Base-by-base conservation (phyloP, 306 rosid species). In the Trifolium fragiferum region DNA sequence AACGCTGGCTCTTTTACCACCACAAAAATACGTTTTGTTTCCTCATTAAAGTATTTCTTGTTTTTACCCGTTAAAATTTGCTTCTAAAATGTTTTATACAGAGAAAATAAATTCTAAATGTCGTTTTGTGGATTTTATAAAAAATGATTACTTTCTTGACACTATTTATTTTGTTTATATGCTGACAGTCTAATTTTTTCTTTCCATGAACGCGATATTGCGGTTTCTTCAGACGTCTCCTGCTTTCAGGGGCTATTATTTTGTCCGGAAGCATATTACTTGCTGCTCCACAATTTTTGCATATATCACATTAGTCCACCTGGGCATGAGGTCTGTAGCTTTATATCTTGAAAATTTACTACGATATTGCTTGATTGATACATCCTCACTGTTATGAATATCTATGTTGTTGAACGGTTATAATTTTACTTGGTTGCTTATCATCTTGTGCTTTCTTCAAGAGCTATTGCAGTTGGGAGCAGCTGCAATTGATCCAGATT, bases 281-380 rank as follows among this genome's bases (percentile, higher is more conserved):
- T 92, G 79, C 83, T 94, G 78, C 97, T 88, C 68, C 97, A 94
- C 90, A 94, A 94, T 84, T 94, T 94, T 81, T 94, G 99, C 92
- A 86, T 92, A 80, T 94, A 92, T 78, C 96, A 94, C 78, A 90
- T 94, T 61, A 94, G 96, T 85, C 99, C 99, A 62, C 99, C 97
- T 10, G 99, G 99, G 35, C 99, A 89, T 59, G 99, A 94, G 99
- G 99, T 94, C 84, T 79, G 86, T 87, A 73, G 81, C 57, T 84
- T 53, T 60, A 76, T 70, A 73, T 75, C 77, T 83, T 53, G 65
- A 71, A 81, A 81, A 19, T 53, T 54, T 53, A 61, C 68, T 51
- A 47, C 32, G 13, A 5, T 70, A 49, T 73, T 72, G 60, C 65
- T 75, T 70, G 73, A 21, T 80, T 76, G 54, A 63, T n/a, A 18